Evolutionary conservation across 1,284 basidiomycete species (phyloP).

Genomic region (Coriolopsis trogii): DNA sequence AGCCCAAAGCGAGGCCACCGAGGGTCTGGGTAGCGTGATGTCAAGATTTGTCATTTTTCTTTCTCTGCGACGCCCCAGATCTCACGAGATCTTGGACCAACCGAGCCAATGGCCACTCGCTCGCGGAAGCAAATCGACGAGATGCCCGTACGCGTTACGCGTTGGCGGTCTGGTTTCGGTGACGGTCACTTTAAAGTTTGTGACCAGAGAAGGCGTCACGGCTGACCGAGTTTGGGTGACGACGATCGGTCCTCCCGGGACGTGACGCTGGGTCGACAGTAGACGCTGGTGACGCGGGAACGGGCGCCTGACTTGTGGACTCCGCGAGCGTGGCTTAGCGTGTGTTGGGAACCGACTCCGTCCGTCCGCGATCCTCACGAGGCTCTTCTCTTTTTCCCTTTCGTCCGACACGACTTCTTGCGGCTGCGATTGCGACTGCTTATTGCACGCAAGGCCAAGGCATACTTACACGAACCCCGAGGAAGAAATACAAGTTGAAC

Average conservation of each 20-base stretch:
- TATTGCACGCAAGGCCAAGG: too few species aligned
- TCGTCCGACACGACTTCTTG: too few species aligned
- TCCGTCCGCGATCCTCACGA: slow-evolving; percentile 24
- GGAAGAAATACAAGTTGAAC: too few species aligned
- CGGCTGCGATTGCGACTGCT: not conserved
- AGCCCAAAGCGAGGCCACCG: too few species aligned
- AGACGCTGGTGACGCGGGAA: too few species aligned
- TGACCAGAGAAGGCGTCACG: not conserved
- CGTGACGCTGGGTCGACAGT: too few species aligned
- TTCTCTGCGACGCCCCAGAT: slow-evolving; percentile 14
- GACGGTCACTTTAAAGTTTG: slow-evolving; percentile 1
- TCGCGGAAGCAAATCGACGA: slow-evolving; percentile 25
- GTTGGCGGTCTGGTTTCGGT: not conserved
- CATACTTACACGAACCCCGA: too few species aligned
- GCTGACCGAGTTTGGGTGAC: not conserved
- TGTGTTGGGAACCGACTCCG: too few species aligned
- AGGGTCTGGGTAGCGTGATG: not conserved
- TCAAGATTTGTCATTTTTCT: not conserved
- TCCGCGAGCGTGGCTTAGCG: slow-evolving; percentile 19
- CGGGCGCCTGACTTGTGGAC: slow-evolving; percentile 19
- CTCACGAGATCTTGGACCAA: slow-evolving; percentile 4
- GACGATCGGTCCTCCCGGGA: too few species aligned
- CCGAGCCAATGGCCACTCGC: slow-evolving; percentile 14
- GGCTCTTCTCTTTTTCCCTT: slow-evolving; percentile 1
- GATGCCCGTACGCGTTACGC: not conserved